Conservation (phyloP, 257 asterid species). For the Nicotiana tabacum region DNA sequence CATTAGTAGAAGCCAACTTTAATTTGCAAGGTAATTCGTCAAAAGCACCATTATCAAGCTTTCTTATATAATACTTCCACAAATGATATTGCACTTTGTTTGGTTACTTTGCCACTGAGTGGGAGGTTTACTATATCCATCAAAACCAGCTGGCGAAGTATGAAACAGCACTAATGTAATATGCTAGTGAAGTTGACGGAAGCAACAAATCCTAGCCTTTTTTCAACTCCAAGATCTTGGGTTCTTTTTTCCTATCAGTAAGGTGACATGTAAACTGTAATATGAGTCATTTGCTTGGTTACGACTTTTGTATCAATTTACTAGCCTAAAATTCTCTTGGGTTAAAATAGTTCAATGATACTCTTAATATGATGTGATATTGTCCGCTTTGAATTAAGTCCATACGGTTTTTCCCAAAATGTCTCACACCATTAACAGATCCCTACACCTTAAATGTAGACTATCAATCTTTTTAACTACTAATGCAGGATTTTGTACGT, state of each 20-base stretch:
- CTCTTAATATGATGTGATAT: no score
- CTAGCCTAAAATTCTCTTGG: not conserved
- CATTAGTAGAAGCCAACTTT: not conserved
- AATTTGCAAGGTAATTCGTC: constrained; percentile 9
- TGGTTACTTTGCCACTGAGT: not conserved
- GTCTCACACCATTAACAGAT: rapidly evolving
- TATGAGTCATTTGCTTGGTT: not conserved
- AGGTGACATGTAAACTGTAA: not conserved
- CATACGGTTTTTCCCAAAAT: no score
- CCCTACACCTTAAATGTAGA: no score
- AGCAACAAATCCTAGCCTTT: not conserved
- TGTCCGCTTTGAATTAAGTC: no score
- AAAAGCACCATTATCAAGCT: constrained; percentile 18
- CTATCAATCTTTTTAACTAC: no score
- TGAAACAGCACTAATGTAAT: not conserved
- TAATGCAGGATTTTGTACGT: no score
- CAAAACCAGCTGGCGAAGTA: constrained; percentile 10
- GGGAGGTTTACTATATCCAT: not conserved
- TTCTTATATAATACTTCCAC: constrained; percentile 1
- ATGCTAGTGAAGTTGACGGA: not conserved
- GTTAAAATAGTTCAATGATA: no score
- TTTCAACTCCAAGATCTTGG: not conserved
- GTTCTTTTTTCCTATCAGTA: not conserved
- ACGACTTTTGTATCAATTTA: not conserved
- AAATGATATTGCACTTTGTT: not conserved